Evolutionary conservation across 768 basidiomycete genomes (phyloP).

Genomic region (Auriscalpium microsporum): DNA sequence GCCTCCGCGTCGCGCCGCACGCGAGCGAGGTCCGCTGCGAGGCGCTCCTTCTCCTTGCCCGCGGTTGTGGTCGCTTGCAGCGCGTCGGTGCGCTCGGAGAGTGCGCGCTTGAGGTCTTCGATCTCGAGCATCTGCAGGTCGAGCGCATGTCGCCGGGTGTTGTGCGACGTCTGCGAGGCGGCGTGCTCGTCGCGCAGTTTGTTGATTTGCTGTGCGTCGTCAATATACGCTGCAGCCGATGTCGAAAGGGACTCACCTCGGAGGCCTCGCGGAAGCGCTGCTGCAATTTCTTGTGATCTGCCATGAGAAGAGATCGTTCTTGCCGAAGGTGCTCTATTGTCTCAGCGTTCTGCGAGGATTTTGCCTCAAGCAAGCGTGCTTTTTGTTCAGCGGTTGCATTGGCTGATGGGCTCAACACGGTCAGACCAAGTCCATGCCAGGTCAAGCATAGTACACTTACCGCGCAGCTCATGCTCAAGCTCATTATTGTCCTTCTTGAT

Average conservation of each 20-base stretch:
- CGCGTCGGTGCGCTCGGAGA: slow-evolving; percentile 51
- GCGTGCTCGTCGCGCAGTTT: slow-evolving; percentile 55
- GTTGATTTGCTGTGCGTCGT: slow-evolving; percentile 41
- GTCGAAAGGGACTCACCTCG: slow-evolving; percentile 40
- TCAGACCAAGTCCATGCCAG: neutral
- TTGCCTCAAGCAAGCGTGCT: slow-evolving; percentile 56
- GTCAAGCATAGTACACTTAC: slow-evolving; percentile 29
- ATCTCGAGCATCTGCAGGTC: slow-evolving; percentile 67
- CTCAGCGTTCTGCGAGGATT: slow-evolving; percentile 59
- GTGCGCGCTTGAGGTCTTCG: slow-evolving; percentile 62
- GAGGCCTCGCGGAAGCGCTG: slow-evolving; percentile 54
- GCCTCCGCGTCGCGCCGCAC: slow-evolving; percentile 70
- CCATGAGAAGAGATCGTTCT: slow-evolving; percentile 61
- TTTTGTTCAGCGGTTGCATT: slow-evolving; percentile 68
- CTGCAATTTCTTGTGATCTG: slow-evolving; percentile 69
- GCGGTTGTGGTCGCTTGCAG: slow-evolving; percentile 59
- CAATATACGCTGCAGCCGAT: neutral
- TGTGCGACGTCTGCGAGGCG: slow-evolving; percentile 56
- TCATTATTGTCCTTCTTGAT: slow-evolving; percentile 68
- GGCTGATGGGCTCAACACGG: slow-evolving; percentile 26
- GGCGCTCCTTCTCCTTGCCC: slow-evolving; percentile 49
- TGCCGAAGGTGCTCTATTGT: slow-evolving; percentile 69
- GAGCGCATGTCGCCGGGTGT: slow-evolving; percentile 63
- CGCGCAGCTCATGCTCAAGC: slow-evolving; percentile 65
- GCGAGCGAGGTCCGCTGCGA: slow-evolving; percentile 68